These are phyloP conservation scores for Bothriochloa decipiens DNA, from an alignment of 176 grass and related monocot genomes.

Conservation along the genomic window DNA sequence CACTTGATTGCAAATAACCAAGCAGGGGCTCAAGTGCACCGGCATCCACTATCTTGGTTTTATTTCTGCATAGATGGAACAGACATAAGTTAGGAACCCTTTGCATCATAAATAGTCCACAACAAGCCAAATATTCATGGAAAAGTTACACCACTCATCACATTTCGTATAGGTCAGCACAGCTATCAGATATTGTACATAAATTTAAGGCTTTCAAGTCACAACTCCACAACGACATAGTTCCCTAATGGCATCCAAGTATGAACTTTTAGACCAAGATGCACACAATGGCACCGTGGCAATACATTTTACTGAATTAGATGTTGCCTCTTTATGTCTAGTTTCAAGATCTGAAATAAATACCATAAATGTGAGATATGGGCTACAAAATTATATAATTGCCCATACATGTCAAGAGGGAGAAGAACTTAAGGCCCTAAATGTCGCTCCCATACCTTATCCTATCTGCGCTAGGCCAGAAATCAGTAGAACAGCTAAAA, in stretches of 20 bases:
- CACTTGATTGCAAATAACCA: conserved; percentile 66
- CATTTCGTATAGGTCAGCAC: conserved; percentile 5
- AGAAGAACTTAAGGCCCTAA: conserved; percentile 23
- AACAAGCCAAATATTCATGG: neutral
- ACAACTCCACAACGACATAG: neutral
- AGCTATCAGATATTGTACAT: conserved; percentile 35
- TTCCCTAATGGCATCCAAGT: neutral
- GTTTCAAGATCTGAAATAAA: conserved; percentile 19
- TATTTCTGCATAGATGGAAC: conserved; percentile 73
- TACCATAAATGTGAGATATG: conserved; percentile 41
- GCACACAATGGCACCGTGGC: neutral
- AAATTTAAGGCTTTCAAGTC: conserved; percentile 33
- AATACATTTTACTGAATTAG: neutral
- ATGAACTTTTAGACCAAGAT: neutral
- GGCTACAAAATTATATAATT: conserved; percentile 6
- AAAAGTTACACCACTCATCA: neutral
- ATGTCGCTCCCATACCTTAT: conserved; percentile 37
- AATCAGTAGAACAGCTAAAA: conserved; percentile 16
- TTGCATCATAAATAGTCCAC: neutral
- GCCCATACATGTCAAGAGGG: conserved; percentile 8
- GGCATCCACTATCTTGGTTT: conserved; percentile 77
- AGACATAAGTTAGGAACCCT: conserved; percentile 19
- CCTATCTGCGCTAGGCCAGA: conserved; percentile 20
- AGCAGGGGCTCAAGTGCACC: conserved; percentile 71
- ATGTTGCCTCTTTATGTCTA: conserved; percentile 5